Base-by-base conservation (phyloP, 441 rosid genomes). In the Lepidium campestre region DNA sequence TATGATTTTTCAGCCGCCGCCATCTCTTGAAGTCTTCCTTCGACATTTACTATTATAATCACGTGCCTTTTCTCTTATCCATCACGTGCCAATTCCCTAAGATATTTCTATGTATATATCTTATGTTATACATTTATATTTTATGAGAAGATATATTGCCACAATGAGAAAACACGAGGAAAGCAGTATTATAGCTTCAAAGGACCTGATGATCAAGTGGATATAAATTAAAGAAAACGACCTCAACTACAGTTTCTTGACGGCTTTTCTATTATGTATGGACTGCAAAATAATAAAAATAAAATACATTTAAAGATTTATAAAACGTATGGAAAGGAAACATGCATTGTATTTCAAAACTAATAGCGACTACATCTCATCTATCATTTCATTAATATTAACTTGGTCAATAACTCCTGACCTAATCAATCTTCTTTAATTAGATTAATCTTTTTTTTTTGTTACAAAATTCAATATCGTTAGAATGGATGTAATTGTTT, bases 51-150 rank as follows among this genome's bases (percentile, higher is more conserved):
- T 49, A 53, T 70, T 74, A 73, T 46, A 48, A 59, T 52, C 85
- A 79, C 85, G 85, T 85, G 68, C n/a, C 10, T 37, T 40, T 52
- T 65, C 19, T 32, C 66, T 54, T 36, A n/a, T 39, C 36, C 27
- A 22, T 62, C 88, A 77, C 85, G 82, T 77, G 83, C 62, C 72
- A 46, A 12, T 34, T 58, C 23, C 27, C 36, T 5, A 9, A 13
- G 70, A 56, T 37, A 27, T 36, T 7, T 50, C 35, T 20, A 6
- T 58, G 46, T 47, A 9, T 45, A 60, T 52, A 45, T 36, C 49
- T 62, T 29, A 9, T 71, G 68, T 55, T 27, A 47, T 18, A 18
- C 17, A 46, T 55, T 25, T 10, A 7, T 12, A 13, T 41, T 39
- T 45, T 8, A 29, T 29, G 34, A 20, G 18, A 62, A 29, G 35